Percentiles rank a stretch among this genome's conserved stretches.
phyloP scores from a whole-genome alignment of 306 rosid genomes.

The Vigna radiata region DNA sequence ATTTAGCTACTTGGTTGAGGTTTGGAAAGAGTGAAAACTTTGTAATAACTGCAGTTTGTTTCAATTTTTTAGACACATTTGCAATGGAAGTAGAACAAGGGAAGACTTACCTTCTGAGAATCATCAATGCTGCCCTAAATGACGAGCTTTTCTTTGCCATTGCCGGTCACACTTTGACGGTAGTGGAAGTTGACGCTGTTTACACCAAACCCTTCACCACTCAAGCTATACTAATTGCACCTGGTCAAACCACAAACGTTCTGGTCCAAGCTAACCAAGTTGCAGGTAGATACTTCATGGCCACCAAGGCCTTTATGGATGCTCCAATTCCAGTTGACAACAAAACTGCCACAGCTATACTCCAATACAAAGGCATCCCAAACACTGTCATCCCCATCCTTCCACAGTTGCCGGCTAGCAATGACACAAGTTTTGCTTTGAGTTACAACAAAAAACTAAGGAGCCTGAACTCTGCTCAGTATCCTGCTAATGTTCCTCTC shows the following conservation, averaged over 20 bases:
- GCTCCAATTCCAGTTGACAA: slow-evolving; percentile 65
- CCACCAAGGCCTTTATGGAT: slow-evolving; percentile 65
- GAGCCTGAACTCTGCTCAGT: slow-evolving; percentile 62
- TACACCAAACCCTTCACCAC: slow-evolving; percentile 75
- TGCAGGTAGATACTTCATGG: slow-evolving; percentile 67
- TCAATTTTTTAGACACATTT: slow-evolving; percentile 59
- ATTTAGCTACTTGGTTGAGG: neutral
- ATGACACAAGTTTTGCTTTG: slow-evolving; percentile 61
- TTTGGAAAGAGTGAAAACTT: neutral
- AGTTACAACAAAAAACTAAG: slow-evolving; percentile 57
- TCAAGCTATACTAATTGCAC: slow-evolving; percentile 65
- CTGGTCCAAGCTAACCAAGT: slow-evolving; percentile 63
- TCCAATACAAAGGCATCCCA: slow-evolving; percentile 71
- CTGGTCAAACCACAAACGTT: slow-evolving; percentile 82
- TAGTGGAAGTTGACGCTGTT: slow-evolving; percentile 82
- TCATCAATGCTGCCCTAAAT: slow-evolving; percentile 47
- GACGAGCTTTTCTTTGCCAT: slow-evolving; percentile 78
- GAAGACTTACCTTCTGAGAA: slow-evolving; percentile 71
- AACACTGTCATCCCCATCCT: slow-evolving; percentile 64
- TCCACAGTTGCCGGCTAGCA: slow-evolving; percentile 63
- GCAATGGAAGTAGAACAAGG: slow-evolving; percentile 73
- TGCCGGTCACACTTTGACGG: slow-evolving; percentile 72
- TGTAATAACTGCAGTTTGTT: slow-evolving; percentile 20
- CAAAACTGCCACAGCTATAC: slow-evolving; percentile 71
- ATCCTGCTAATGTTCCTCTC: slow-evolving; percentile 74